Evolutionary conservation across 2,329 filamentous ascomycete genomes (phyloP).

Genomic region (Curvularia spicifera): DNA sequence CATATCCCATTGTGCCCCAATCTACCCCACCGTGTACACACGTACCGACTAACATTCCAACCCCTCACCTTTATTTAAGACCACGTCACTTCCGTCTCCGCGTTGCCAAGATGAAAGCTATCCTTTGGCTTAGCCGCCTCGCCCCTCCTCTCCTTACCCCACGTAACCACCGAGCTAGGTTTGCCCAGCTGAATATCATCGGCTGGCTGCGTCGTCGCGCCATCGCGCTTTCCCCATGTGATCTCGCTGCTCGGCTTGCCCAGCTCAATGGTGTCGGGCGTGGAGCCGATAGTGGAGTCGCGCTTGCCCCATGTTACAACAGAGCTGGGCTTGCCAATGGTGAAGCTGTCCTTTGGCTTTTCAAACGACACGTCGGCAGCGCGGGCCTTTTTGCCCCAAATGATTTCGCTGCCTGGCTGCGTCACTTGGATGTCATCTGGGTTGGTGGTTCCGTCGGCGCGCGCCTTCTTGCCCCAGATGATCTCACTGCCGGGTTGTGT

Average conservation of each 20-base stretch:
- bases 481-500: constrained; percentile 5
- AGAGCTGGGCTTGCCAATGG: constrained; percentile 14
- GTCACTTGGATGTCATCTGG: constrained; percentile 14
- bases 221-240: constrained; percentile 22
- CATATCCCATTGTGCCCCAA: background rate
- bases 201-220: too few relatives aligned
- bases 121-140: constrained; percentile 17
- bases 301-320: constrained; percentile 31
- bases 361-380: background rate
- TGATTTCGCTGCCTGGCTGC: constrained; percentile 7
- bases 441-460: constrained; percentile 1
- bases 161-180: too few relatives aligned
- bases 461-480: constrained; percentile 16
- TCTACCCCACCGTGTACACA: background rate
- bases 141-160: background rate
- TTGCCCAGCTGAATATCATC: too few relatives aligned
- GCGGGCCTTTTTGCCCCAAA: constrained; percentile 15
- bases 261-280: background rate
- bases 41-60: background rate
- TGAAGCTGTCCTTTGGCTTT: constrained; percentile 15
- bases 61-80: background rate
- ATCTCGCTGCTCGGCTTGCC: constrained; percentile 20
- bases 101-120: constrained; percentile 21
- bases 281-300: background rate
- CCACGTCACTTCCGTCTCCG: constrained; percentile 29